Evolutionary conservation across 352 stramenopile species (phyloP).

Genomic region (Achlya hypogyna): DNA sequence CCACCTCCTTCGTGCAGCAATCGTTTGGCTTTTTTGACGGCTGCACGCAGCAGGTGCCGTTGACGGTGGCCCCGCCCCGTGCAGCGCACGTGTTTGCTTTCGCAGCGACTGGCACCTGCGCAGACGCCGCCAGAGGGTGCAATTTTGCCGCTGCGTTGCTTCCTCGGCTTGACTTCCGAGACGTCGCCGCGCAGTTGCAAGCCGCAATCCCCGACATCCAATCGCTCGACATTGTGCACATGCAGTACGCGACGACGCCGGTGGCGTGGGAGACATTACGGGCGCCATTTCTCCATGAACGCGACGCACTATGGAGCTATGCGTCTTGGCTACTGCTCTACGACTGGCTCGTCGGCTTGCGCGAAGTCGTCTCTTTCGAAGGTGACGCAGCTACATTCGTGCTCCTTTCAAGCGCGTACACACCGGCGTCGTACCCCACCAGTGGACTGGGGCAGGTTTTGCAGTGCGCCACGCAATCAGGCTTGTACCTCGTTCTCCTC

Average conservation of each 20-base stretch:
- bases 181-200: too few relatives aligned
- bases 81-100: background rate
- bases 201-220: too few relatives aligned
- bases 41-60: background rate
- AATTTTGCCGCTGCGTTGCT: background rate
- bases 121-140: too few relatives aligned
- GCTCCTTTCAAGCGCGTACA: background rate
- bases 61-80: background rate
- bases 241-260: background rate
- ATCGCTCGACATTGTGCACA: too few relatives aligned
- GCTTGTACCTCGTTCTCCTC: background rate
- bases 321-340: background rate
- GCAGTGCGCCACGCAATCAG: background rate
- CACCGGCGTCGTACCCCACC: background rate
- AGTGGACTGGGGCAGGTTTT: background rate
- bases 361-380: conserved; percentile 3
- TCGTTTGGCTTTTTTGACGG: conserved; percentile 3
- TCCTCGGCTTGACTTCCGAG: too few relatives aligned
- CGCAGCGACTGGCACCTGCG: background rate
- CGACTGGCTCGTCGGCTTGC: background rate
- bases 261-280: background rate
- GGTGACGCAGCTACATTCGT: background rate
- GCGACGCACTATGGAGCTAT: background rate
- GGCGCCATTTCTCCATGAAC: background rate
- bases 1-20: background rate